phyloP scores from a whole-genome alignment of 139 green algal genomes.

The Astrephomene gubernaculifera region DNA sequence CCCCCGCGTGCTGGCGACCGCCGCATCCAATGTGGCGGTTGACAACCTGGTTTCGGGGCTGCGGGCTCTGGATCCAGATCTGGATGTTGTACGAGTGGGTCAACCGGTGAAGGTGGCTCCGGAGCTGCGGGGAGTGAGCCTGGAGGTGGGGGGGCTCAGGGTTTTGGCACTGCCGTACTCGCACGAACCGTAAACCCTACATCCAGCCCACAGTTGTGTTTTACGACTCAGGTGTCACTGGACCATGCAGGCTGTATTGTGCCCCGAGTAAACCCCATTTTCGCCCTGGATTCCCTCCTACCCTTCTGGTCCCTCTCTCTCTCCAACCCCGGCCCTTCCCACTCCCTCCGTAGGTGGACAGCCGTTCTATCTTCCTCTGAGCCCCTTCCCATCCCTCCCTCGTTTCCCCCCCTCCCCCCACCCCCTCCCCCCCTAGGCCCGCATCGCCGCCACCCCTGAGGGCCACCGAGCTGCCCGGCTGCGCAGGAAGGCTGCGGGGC shows the following conservation, averaged over 20 bases:
- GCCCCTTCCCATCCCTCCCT: background rate
- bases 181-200: background rate
- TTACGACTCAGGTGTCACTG: too few relatives aligned
- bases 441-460: slow-evolving; percentile 47
- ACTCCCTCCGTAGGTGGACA: too few relatives aligned
- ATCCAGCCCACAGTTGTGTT: too few relatives aligned
- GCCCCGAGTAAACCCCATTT: too few relatives aligned
- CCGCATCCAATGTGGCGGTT: slow-evolving; percentile 76
- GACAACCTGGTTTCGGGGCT: slow-evolving; percentile 73
- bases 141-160: slow-evolving; percentile 52
- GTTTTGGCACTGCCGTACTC: background rate
- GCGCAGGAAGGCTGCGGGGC: slow-evolving; percentile 32
- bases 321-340: too few relatives aligned
- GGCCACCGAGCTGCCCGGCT: slow-evolving; percentile 58
- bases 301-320: too few relatives aligned
- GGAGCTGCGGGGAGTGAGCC: slow-evolving; percentile 51
- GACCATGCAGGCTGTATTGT: too few relatives aligned
- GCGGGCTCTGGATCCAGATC: slow-evolving; percentile 29
- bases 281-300: too few relatives aligned
- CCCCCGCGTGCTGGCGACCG: slow-evolving; percentile 59
- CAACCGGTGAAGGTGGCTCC: slow-evolving; percentile 68
- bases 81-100: slow-evolving; percentile 65
- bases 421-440: slow-evolving; percentile 28
- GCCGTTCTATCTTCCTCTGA: too few relatives aligned
- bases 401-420: background rate